A percentile compares a stretch with the other conserved stretches of the same genome.
Conservation (phyloP, 768 basidiomycete genomes). For the Suillus tomentosus region DNA sequence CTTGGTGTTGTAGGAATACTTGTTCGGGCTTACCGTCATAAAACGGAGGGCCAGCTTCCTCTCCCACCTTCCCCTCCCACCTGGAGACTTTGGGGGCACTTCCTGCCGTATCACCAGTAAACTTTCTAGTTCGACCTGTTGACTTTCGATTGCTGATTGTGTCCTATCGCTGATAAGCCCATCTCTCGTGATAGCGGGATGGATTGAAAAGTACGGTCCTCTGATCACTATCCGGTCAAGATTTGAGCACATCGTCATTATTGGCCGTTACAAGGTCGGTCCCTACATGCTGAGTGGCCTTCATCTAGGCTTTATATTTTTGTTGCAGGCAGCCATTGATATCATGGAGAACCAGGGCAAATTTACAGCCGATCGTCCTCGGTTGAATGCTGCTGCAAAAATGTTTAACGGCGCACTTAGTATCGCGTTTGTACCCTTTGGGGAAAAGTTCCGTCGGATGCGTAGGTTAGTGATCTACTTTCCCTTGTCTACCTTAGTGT, state of each 20-base stretch:
- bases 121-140: not conserved
- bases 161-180: not conserved
- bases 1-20: not conserved
- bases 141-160: not conserved
- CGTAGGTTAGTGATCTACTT: not conserved
- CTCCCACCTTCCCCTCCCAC: constrained; percentile 1
- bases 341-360: constrained; percentile 1
- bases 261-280: not conserved
- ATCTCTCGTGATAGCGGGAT: not conserved
- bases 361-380: not conserved
- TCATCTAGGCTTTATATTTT: not conserved
- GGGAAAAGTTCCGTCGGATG: not conserved
- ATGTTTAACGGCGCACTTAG: not conserved
- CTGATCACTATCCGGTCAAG: not conserved
- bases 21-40: not conserved
- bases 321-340: not conserved
- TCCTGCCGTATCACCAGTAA: not conserved
- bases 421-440: not conserved
- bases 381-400: not conserved
- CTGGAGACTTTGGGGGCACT: not conserved
- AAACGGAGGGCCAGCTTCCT: not conserved
- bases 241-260: not conserved
- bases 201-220: not conserved
- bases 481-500: not conserved
- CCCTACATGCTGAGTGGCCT: not conserved